Evolutionary conservation across 768 basidiomycete species (phyloP).

Genomic region (Cyclocybe cylindracea): DNA sequence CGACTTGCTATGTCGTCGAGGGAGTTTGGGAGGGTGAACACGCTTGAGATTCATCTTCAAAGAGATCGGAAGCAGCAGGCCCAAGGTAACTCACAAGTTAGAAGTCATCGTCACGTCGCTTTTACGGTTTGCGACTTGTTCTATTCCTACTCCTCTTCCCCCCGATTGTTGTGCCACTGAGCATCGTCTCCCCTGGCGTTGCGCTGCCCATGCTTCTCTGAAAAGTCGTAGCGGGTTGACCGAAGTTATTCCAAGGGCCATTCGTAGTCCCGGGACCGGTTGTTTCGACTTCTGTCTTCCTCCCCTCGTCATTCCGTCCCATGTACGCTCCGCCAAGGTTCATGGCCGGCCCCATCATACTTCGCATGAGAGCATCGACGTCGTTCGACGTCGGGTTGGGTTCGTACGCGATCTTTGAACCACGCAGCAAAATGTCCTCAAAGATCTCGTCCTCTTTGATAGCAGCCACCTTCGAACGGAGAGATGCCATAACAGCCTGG

Average conservation of each 20-base stretch:
- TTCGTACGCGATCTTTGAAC: slow-evolving; percentile 46
- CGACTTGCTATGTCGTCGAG: too few relatives aligned
- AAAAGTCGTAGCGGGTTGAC: slow-evolving; percentile 17
- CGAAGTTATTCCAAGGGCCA: slow-evolving; percentile 38
- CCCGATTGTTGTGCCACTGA: slow-evolving; percentile 21
- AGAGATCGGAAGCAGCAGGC: background rate
- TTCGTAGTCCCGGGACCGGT: slow-evolving; percentile 21
- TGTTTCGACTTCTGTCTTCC: background rate
- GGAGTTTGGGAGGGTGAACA: too few relatives aligned
- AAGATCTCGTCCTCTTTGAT: slow-evolving; percentile 51
- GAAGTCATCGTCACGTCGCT: background rate
- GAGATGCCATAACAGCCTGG: slow-evolving; percentile 35
- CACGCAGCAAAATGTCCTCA: slow-evolving; percentile 46
- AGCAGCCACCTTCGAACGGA: slow-evolving; percentile 37
- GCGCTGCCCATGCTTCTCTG: slow-evolving; percentile 11
- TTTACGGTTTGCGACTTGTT: slow-evolving; percentile 16
- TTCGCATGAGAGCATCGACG: slow-evolving; percentile 50
- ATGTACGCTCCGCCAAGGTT: slow-evolving; percentile 18
- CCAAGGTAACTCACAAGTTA: background rate
- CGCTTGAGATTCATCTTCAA: too few relatives aligned
- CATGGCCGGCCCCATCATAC: slow-evolving; percentile 47
- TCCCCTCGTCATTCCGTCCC: background rate
- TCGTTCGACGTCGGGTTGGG: slow-evolving; percentile 43
- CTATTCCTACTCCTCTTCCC: slow-evolving; percentile 29
- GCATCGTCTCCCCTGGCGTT: slow-evolving; percentile 6